Evolutionary conservation across 306 rosid genomes (phyloP).

Genomic region (Alnus rubra): DNA sequence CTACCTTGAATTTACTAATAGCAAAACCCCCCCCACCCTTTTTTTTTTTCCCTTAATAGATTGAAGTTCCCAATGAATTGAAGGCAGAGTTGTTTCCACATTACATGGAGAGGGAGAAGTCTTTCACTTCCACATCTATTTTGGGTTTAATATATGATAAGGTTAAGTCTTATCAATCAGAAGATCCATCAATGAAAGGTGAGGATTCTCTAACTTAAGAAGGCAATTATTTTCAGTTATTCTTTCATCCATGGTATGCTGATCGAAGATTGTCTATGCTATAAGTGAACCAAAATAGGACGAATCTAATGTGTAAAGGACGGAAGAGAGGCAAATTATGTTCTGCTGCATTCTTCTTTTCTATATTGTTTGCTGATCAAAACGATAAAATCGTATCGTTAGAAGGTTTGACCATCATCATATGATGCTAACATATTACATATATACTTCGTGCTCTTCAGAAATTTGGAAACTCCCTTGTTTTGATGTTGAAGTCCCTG

Average conservation of each 20-base stretch:
- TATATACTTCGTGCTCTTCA: slow-evolving; percentile 24
- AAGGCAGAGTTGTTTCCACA: slow-evolving; percentile 52
- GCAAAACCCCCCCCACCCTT: background rate
- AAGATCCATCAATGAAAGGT: slow-evolving; percentile 42
- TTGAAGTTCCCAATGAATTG: slow-evolving; percentile 51
- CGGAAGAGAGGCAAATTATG: background rate
- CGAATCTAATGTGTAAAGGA: background rate
- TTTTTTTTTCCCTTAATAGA: slow-evolving; percentile 30
- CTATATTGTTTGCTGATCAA: background rate
- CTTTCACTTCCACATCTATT: slow-evolving; percentile 59
- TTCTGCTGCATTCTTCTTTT: background rate
- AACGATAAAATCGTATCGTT: background rate
- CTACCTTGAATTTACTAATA: slow-evolving; percentile 1
- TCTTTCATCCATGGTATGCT: background rate
- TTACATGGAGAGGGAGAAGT: slow-evolving; percentile 51
- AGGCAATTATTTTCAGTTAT: background rate
- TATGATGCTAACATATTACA: background rate
- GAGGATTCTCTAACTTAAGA: slow-evolving; percentile 3
- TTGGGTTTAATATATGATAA: slow-evolving; percentile 65
- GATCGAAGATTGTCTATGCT: background rate
- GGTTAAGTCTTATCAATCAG: slow-evolving; percentile 39
- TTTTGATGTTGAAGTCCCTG: slow-evolving; percentile 58
- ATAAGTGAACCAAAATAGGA: background rate
- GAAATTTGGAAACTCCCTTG: slow-evolving; percentile 53
- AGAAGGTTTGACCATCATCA: background rate